These are phyloP conservation scores for Simmondsia chinensis DNA, from an alignment of 148 eudicot species.

Conservation along the genomic window DNA sequence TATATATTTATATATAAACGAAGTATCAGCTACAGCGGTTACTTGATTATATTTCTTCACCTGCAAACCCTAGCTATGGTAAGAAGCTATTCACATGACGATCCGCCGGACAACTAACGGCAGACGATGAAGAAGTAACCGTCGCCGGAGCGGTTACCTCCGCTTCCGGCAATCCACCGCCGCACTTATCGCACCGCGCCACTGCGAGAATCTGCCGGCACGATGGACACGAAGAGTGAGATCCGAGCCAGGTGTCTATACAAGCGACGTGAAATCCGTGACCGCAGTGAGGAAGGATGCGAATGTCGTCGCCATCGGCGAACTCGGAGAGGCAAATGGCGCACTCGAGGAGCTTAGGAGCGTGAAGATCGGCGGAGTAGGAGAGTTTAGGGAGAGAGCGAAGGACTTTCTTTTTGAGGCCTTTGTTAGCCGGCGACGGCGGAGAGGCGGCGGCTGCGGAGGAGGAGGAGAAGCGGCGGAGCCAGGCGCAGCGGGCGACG, in stretches of 20 bases:
- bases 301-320: conserved; percentile 45
- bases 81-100: neutral
- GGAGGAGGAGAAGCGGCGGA: conserved; percentile 39
- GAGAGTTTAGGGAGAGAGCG: conserved; percentile 41
- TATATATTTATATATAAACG: too few species aligned
- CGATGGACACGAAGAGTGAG: conserved; percentile 83
- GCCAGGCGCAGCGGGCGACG: conserved; percentile 73
- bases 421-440: conserved; percentile 41
- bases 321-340: conserved; percentile 70
- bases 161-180: neutral
- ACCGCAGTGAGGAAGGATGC: conserved; percentile 74
- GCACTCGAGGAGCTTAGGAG: conserved; percentile 41
- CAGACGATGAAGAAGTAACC: neutral
- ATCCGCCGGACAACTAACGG: neutral
- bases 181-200: conserved; percentile 17
- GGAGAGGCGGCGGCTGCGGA: conserved; percentile 14
- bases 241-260: conserved; percentile 74
- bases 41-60: too few species aligned
- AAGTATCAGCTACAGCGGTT: too few species aligned
- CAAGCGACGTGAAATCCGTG: conserved; percentile 66
- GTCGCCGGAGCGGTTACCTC: neutral
- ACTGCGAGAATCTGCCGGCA: conserved; percentile 59
- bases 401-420: conserved; percentile 57
- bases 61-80: conserved; percentile 1
- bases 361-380: conserved; percentile 21